Base-by-base conservation (phyloP, 768 basidiomycete species). In the Auricularia cornea region DNA sequence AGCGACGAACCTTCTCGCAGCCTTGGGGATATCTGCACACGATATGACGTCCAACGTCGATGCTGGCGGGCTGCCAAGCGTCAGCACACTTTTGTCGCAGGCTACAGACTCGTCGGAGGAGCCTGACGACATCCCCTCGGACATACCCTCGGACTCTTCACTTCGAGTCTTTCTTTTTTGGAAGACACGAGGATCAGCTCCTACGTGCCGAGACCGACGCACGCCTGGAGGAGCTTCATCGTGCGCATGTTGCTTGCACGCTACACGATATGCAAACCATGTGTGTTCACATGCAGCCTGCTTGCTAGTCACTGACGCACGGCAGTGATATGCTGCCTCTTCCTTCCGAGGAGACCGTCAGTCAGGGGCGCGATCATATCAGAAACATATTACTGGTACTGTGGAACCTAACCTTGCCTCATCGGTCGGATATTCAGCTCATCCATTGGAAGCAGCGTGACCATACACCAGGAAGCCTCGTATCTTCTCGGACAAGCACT, bases 1-100 rank as follows among this genome's bases (percentile, higher is more conserved):
- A 32, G 65, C 65, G 3, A 61, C 68, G 29, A 68, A 59, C 29
- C 61, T 73, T 14, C 28, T 63, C 0, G 59, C 44, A 2, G 44
- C 69, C 18, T 32, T 72, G 1, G 70, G 70, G 18, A 33, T 59
- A 38, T 61, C 65, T 33, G 41, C 62, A 48, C 8, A 3, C 4
- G 44, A 48, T 4, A 16, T 48, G 33, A 35, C 33, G 33, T 35
- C 33, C 3, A 23, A 48, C 18, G 18, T 48, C n/a, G 18, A 48
- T 4, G 14, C 44, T 4, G 44, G 44, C 14, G 44, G 18, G 4
- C 18, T 48, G 4, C 44, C 44, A 3, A 4, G 4, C 18, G 4
- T 48, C 18, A 48, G 18, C 44, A 20, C 44, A 6, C 44, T 48
- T 20, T 23, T 48, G 44, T 4, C 4, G 44, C 5, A 23, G 5